Evolutionary conservation across 495 filamentous ascomycete genomes (phyloP), one percentile per base, ranked within the genome.

Genomic region (Tuber borchii): DNA sequence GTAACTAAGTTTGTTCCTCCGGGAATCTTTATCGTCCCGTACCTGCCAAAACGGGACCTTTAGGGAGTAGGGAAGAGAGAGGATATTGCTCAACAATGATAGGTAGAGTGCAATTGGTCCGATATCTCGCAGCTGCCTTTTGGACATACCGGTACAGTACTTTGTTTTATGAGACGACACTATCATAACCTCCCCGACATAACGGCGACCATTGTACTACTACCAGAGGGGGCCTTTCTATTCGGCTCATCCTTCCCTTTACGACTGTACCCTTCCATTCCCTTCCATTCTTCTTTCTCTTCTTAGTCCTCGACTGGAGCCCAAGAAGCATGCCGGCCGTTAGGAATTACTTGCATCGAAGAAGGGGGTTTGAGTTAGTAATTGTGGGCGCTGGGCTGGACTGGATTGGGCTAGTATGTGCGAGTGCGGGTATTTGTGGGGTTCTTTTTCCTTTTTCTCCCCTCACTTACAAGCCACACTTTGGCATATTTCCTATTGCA

Each of bases 211-310:
- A 26, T 20, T 7, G 9, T 22, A 51, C 48, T 17, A n/a, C 17
- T 0, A 39, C 2, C 10, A 46, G 17, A 61, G 9, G 14, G n/a
- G 7, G 22, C 12, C 22, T 12, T 56, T 56, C 48, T 22, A 56
- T 61, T 19, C 34, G 31, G 37, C 71, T 46, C 31, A 42, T 72
- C 71, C 71, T 72, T 45, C 71, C 71, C 48, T 73, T 51, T 45
- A 1, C 72, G n/a, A 61, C 44, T 22, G 6, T 19, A 17, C 51
- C 34, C 40, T n/a, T 51, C 71, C 61, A 16, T 71, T 34, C 34
- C 34, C 34, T 37, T 37, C 34, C 2, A 37, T 37, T 37, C 70
- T 5, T 72, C 70, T n/a, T 17, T 12, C 48, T n/a, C 48, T 56
- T 56, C 22, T 56, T 56, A 3, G 22, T n/a, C 8, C 48, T 14